Evolutionary conservation across 768 basidiomycete species (phyloP).

Genomic region (Leucosporidium scottii): DNA sequence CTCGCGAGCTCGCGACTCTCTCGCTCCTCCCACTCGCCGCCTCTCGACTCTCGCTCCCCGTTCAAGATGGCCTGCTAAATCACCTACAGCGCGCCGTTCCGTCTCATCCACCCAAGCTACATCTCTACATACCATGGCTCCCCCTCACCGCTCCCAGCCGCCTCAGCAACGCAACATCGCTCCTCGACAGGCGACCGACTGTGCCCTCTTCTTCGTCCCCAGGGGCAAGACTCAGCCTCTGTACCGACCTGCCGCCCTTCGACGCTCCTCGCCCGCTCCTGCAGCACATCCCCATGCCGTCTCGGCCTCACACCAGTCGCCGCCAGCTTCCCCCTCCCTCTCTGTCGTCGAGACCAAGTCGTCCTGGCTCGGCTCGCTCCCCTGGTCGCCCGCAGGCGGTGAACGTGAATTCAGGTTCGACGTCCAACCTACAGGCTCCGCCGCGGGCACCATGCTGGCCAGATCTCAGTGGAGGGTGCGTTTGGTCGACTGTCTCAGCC

Average conservation of each 20-base stretch:
- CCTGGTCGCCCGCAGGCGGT: neutral
- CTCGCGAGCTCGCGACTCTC: too few species aligned
- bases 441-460: neutral
- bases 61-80: too few species aligned
- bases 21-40: too few species aligned
- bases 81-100: too few species aligned
- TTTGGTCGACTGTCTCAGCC: too few species aligned
- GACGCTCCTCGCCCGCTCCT: neutral
- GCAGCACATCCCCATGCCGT: neutral
- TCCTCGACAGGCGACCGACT: neutral
- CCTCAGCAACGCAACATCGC: too few species aligned
- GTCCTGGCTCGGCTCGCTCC: neutral
- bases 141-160: too few species aligned
- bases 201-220: neutral
- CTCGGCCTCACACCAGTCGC: neutral
- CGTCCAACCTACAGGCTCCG: neutral
- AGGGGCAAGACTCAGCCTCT: neutral
- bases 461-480: slow-evolving; percentile 3
- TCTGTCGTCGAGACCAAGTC: neutral
- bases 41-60: too few species aligned
- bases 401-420: neutral
- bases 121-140: too few species aligned
- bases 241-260: neutral
- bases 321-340: neutral
- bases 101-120: too few species aligned